Evolutionary conservation across 306 rosid genomes (phyloP), one percentile per base, ranked within the genome.

Genomic region (Quercus engelmannii): DNA sequence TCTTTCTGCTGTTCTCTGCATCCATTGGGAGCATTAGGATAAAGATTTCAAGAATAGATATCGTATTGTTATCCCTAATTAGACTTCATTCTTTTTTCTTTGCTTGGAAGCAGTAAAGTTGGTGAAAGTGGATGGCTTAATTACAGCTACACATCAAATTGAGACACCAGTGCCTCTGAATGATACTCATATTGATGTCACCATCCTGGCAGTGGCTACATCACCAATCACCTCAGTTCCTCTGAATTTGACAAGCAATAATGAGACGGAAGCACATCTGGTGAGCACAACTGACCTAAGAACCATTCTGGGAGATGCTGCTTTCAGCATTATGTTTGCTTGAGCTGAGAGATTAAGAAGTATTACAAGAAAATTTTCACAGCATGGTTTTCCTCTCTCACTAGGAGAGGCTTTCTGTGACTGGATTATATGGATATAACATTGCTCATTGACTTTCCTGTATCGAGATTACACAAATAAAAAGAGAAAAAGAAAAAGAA

Each of bases 201-300:
- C 90, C 41, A 38, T 88, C 70, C 79, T 92, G 17, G 87, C 88
- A 14, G 87, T 76, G 52, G 79, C 86, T 38, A 79, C 85, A 26
- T 61, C 90, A 21, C 90, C 86, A 17, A 18, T 73, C 17, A 71
- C 87, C 54, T 80, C 85, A 9, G 74, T 75, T 82, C 78, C 80
- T 83, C 84, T 69, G 74, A 87, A 85, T 70, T 33, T 76, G 17
- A 80, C 80, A 26, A 76, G 57, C 72, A 83, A 79, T 69, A 83
- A 76, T 30, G 85, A 62, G 59, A 74, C 71, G 38, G 61, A 58
- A 72, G 78, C n/a, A 80, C 76, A 10, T 18, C 82, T 82, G 7
- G 74, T 21, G 38, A 84, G 81, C 78, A 69, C 79, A 23, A 83
- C 85, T 69, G 75, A 6, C 68, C 83, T 83, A 85, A 78, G 63